Conservation (phyloP, 345 rosid species). For the Lenwebbia sp. region DNA sequence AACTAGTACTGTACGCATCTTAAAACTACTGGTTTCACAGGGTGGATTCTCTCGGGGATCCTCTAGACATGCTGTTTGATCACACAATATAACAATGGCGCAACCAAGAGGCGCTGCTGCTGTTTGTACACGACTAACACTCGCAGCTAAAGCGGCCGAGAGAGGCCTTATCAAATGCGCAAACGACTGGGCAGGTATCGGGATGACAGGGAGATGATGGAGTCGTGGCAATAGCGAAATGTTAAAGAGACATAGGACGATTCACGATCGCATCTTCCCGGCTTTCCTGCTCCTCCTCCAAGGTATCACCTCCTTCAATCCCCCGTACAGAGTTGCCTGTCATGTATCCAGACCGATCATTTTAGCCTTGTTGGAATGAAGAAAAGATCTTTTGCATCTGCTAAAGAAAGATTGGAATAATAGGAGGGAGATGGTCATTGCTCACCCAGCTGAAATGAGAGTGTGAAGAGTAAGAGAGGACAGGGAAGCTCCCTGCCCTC, state of each 20-base stretch:
- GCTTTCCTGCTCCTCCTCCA: conserved; percentile 40
- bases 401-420: background rate
- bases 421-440: conserved; percentile 3
- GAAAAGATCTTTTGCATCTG: background rate
- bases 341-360: background rate
- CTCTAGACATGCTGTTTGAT: background rate
- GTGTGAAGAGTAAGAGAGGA: conserved; percentile 23
- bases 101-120: background rate
- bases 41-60: background rate
- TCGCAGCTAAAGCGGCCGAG: background rate
- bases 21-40: background rate
- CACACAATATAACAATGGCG: background rate
- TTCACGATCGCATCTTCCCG: conserved; percentile 27
- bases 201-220: background rate
- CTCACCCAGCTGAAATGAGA: conserved; percentile 43
- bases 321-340: conserved; percentile 51
- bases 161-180: background rate
- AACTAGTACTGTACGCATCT: background rate
- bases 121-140: background rate
- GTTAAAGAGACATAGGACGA: background rate
- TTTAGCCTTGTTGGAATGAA: background rate
- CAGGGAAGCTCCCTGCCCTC: conserved; percentile 35
- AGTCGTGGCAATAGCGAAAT: background rate
- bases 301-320: conserved; percentile 60
- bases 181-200: background rate